These are phyloP conservation scores for Podaxis mareebaensis DNA, from an alignment of 768 basidiomycete species.

Conservation along the genomic window DNA sequence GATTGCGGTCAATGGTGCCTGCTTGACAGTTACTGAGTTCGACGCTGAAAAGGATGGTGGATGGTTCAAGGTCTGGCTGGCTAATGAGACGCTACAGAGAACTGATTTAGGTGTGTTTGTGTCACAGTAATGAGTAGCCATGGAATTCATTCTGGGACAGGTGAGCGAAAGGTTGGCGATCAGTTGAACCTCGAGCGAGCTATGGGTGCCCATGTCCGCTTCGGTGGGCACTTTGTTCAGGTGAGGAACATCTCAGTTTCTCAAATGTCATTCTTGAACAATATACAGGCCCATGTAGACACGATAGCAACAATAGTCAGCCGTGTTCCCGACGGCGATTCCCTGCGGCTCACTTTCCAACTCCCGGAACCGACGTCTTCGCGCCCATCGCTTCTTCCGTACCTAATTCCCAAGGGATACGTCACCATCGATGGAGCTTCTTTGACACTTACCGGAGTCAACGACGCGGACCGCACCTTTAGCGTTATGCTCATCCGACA, in stretches of 20 bases:
- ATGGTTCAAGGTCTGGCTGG: constrained; percentile 93
- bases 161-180: constrained; percentile 76
- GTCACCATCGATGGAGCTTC: constrained; percentile 94
- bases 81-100: constrained; percentile 90
- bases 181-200: constrained; percentile 93
- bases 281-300: constrained; percentile 86
- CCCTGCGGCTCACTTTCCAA: constrained; percentile 81
- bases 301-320: constrained; percentile 76
- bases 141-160: constrained; percentile 37
- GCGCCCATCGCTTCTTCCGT: constrained; percentile 68
- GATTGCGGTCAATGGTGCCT: constrained; percentile 86
- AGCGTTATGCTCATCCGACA: constrained; percentile 95
- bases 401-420: constrained; percentile 93
- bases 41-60: constrained; percentile 60
- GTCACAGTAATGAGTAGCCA: background rate
- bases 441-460: constrained; percentile 83
- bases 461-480: constrained; percentile 63
- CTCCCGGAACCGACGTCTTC: constrained; percentile 59
- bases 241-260: constrained; percentile 35
- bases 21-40: constrained; percentile 91
- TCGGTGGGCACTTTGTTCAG: constrained; percentile 98
- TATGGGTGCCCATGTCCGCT: constrained; percentile 87
- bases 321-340: constrained; percentile 78
- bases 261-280: background rate
- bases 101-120: constrained; percentile 80